Percentiles rank a stretch among this genome's conserved stretches.
These are phyloP conservation scores for Sclerotinia nivalis DNA, from an alignment of 2,329 filamentous ascomycete species.

Conservation along the genomic window DNA sequence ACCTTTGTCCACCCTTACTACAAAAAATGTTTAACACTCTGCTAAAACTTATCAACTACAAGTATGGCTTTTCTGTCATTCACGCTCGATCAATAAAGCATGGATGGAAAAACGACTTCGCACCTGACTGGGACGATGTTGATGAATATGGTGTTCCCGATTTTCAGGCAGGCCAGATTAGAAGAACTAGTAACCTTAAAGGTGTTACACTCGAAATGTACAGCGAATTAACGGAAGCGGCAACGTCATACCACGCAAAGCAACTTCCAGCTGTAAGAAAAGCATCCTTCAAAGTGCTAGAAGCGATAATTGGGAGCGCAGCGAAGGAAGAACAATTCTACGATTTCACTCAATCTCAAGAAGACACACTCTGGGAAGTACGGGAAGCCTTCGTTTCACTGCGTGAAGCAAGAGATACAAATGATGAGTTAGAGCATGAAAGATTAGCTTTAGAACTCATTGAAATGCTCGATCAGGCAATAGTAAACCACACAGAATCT, in stretches of 20 bases:
- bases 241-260: not conserved
- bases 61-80: conserved; percentile 6
- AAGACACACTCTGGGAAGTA: not conserved
- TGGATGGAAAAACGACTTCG: not conserved
- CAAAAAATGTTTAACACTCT: not conserved
- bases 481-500: not conserved
- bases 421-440: not conserved
- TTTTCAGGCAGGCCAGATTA: accelerated
- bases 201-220: no score
- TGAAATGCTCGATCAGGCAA: not conserved
- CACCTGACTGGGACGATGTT: not conserved
- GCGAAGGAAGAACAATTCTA: conserved; percentile 1
- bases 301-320: conserved; percentile 1
- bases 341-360: not conserved
- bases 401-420: not conserved
- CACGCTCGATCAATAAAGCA: conserved; percentile 9
- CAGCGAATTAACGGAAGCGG: not conserved
- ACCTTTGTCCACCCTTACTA: not conserved
- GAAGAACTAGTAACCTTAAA: not conserved
- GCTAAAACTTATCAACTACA: not conserved
- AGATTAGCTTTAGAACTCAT: not conserved
- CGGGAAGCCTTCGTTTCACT: not conserved
- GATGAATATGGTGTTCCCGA: not conserved
- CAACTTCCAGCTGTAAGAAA: not conserved
- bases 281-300: not conserved